phyloP scores from a whole-genome alignment of 257 asterid species.

The Oldenlandia corymbosa region DNA sequence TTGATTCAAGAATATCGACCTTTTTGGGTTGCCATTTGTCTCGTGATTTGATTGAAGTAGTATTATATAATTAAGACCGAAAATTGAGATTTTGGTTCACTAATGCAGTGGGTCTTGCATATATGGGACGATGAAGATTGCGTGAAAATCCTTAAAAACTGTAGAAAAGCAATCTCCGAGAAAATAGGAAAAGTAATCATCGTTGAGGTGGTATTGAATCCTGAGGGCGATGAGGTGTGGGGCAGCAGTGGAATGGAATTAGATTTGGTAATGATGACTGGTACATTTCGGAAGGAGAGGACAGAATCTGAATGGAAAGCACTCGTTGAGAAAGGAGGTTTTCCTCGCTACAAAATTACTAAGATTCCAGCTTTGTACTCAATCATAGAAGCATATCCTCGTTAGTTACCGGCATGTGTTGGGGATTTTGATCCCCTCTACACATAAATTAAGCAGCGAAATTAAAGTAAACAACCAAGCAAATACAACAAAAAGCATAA shows the following conservation, averaged over 20 bases:
- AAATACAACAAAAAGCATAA: too few species aligned
- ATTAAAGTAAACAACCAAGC: too few species aligned
- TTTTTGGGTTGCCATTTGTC: too few species aligned
- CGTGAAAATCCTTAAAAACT: conserved; percentile 14
- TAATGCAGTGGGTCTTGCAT: conserved; percentile 15
- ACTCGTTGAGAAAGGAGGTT: conserved; percentile 13
- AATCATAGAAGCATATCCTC: conserved; percentile 20
- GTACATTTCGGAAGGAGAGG: conserved; percentile 3
- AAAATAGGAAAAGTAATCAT: conserved; percentile 12
- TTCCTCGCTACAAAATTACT: conserved; percentile 10
- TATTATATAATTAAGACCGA: too few species aligned
- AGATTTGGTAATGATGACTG: conserved; percentile 13
- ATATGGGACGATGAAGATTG: conserved; percentile 20
- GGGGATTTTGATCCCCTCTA: too few species aligned
- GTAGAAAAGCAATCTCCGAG: conserved; percentile 9
- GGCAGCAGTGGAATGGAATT: neutral
- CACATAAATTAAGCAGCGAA: too few species aligned
- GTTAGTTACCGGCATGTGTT: too few species aligned
- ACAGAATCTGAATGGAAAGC: conserved; percentile 16
- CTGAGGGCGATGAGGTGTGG: conserved; percentile 3
- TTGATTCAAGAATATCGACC: too few species aligned
- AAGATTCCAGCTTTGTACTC: neutral
- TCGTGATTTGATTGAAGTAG: too few species aligned
- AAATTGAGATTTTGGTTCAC: too few species aligned
- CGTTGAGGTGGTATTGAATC: conserved; percentile 9